These are phyloP conservation scores for Coniochaeta prunicola DNA, from an alignment of 2,329 filamentous ascomycete species.

Conservation along the genomic window DNA sequence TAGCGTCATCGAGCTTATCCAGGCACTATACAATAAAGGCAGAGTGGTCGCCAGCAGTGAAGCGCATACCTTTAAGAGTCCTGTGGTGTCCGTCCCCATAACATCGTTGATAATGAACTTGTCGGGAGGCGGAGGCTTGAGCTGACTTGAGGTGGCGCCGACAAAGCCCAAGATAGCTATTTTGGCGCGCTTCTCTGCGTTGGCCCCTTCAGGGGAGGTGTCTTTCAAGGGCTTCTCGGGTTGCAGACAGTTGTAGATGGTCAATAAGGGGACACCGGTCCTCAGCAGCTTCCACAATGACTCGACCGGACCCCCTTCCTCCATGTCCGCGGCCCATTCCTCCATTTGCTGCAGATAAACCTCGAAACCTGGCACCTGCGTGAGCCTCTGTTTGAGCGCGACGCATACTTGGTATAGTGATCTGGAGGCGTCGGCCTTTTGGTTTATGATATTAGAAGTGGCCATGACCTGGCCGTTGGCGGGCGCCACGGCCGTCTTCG, in stretches of 20 bases:
- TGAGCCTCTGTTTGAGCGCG: constrained; percentile 71
- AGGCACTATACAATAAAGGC: neutral
- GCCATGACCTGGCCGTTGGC: constrained; percentile 62
- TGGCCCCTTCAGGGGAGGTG: constrained; percentile 52
- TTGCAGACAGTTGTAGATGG: constrained; percentile 80
- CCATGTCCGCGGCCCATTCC: constrained; percentile 52
- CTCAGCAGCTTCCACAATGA: constrained; percentile 84
- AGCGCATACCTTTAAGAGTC: constrained; percentile 79
- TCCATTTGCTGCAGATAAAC: constrained; percentile 65
- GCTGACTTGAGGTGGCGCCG: constrained; percentile 76
- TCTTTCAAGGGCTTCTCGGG: constrained; percentile 57
- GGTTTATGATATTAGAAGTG: constrained; percentile 93
- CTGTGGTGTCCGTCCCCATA: constrained; percentile 89
- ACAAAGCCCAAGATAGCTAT: constrained; percentile 89
- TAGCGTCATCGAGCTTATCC: neutral
- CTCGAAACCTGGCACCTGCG: constrained; percentile 78
- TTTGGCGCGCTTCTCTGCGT: constrained; percentile 72
- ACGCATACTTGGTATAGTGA: constrained; percentile 96
- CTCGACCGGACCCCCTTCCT: constrained; percentile 72
- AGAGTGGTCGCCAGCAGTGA: constrained; percentile 6
- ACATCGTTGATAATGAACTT: constrained; percentile 76
- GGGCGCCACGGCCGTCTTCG: constrained; percentile 30
- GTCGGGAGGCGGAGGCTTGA: constrained; percentile 71
- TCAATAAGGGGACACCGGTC: constrained; percentile 74
- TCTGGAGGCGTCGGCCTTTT: constrained; percentile 82